A percentile compares a stretch with the other conserved stretches of the same genome.
Conservation (phyloP, 1,284 basidiomycete species). For the Ceratobasidium sp. region DNA sequence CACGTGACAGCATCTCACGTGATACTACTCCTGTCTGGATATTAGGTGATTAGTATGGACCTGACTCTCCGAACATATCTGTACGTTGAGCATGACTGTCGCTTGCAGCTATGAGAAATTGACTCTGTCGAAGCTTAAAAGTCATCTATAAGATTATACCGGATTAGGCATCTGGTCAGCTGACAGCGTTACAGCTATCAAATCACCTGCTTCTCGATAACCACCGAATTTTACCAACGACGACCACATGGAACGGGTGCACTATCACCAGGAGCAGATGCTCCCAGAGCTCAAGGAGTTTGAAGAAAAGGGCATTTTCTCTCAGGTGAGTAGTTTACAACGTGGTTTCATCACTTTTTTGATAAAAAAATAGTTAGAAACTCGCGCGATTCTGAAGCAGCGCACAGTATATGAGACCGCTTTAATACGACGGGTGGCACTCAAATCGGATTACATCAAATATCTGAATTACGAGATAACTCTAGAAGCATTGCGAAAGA, state of each 20-base stretch:
- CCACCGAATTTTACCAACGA: conserved; percentile 7
- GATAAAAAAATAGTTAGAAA: conserved; percentile 67
- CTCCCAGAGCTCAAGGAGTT: conserved; percentile 96
- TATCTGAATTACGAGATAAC: conserved; percentile 94
- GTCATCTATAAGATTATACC: no score
- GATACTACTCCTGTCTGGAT: neutral
- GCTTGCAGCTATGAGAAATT: no score
- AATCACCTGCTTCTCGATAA: neutral
- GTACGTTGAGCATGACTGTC: no score
- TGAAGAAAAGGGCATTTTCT: conserved; percentile 86
- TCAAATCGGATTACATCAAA: conserved; percentile 87
- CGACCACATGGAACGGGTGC: conserved; percentile 84
- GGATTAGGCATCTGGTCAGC: neutral
- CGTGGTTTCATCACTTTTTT: neutral
- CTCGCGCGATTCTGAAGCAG: conserved; percentile 84
- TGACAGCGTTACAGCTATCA: neutral
- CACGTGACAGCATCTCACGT: conserved; percentile 15
- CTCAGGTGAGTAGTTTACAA: conserved; percentile 63
- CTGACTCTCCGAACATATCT: no score
- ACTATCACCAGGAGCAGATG: conserved; percentile 96
- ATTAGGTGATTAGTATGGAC: no score
- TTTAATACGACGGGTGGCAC: conserved; percentile 81
- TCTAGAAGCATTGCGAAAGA: conserved; percentile 80
- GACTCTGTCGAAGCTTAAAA: no score
- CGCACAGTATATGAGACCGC: conserved; percentile 85